phyloP scores from a whole-genome alignment of 805 yeast genomes.

The Starmerella apicola region DNA sequence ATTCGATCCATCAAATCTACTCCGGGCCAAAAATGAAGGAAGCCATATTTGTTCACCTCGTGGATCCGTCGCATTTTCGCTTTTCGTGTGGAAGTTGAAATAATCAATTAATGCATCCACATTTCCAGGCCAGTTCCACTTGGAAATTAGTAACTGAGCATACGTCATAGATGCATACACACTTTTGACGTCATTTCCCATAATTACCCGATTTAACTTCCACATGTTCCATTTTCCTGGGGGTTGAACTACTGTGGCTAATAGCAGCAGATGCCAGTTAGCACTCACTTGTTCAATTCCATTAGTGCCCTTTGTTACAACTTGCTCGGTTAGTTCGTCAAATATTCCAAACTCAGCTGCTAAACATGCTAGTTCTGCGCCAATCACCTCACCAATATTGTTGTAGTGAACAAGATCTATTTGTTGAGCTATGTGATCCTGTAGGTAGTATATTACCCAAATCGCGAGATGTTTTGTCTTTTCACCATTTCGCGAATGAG shows the following conservation, averaged over 20 bases:
- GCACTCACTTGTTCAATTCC: no score
- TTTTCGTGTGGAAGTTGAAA: constrained; percentile 17
- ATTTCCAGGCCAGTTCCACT: constrained; percentile 20
- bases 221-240: neutral
- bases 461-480: constrained; percentile 2
- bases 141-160: constrained; percentile 7
- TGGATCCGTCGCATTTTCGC: constrained; percentile 19
- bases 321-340: neutral
- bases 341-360: neutral
- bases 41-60: constrained; percentile 18
- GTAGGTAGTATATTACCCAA: constrained; percentile 12
- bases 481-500: neutral
- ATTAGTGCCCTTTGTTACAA: constrained; percentile 1
- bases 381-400: neutral
- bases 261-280: constrained; percentile 10
- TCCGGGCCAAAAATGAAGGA: constrained; percentile 13
- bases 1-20: constrained; percentile 15
- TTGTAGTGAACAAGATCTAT: constrained; percentile 5
- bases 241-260: constrained; percentile 2
- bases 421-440: constrained; percentile 5
- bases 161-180: constrained; percentile 5
- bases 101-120: constrained; percentile 11
- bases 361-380: constrained; percentile 8
- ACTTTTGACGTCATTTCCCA: no score
- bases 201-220: neutral